Evolutionary conservation across 805 yeast species (phyloP).

Genomic region (Isabelozyma heimii): DNA sequence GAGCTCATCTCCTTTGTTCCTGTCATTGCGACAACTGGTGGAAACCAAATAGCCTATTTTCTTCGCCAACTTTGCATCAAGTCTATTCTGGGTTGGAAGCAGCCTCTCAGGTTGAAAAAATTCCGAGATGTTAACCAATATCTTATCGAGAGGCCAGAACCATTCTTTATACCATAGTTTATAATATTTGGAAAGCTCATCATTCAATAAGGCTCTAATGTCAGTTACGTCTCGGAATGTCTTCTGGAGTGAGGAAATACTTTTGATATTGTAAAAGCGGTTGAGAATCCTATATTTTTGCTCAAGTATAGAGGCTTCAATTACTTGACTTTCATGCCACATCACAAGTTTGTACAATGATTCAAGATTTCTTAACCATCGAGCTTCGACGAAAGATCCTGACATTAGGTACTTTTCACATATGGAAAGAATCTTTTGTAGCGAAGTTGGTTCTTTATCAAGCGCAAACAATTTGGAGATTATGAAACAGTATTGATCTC

Average conservation of each 20-base stretch:
- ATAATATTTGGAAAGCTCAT: not conserved
- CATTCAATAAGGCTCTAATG: not conserved
- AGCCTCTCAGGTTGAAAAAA: slow-evolving; percentile 31
- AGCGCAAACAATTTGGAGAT: slow-evolving; percentile 6
- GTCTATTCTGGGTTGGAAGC: slow-evolving; percentile 18
- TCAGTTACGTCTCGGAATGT: slow-evolving; percentile 9
- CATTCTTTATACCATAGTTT: not conserved
- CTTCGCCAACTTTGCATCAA: slow-evolving; percentile 10
- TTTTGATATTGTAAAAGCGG: slow-evolving; percentile 22
- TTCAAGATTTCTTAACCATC: slow-evolving; percentile 16
- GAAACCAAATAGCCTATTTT: not conserved
- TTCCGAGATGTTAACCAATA: slow-evolving; percentile 20
- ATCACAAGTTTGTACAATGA: slow-evolving; percentile 27
- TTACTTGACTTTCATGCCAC: slow-evolving; percentile 11
- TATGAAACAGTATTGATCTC: slow-evolving; percentile 15
- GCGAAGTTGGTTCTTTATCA: not conserved
- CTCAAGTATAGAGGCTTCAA: slow-evolving; percentile 9
- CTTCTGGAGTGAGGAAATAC: slow-evolving; percentile 8
- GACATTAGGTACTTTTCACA: slow-evolving; percentile 30
- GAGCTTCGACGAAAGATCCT: slow-evolving; percentile 29
- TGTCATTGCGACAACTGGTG: slow-evolving; percentile 13
- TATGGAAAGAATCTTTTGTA: slow-evolving; percentile 13
- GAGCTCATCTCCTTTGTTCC: slow-evolving; percentile 19
- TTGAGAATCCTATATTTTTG: slow-evolving; percentile 19
- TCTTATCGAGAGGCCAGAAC: slow-evolving; percentile 8